Evolutionary conservation across 352 stramenopile species (phyloP).

Genomic region (Pythium phragmitis): DNA sequence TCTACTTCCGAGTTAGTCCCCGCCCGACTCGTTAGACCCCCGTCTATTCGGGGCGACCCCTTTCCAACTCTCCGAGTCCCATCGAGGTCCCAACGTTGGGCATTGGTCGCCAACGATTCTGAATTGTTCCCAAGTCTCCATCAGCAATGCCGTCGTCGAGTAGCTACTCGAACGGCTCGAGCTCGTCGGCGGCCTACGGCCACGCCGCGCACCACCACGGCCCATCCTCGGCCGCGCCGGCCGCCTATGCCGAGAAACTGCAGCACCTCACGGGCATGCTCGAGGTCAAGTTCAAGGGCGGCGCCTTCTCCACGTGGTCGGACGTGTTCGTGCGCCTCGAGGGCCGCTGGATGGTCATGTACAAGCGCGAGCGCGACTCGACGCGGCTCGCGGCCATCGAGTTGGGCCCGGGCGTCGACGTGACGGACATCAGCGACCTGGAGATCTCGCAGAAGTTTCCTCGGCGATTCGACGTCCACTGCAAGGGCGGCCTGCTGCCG

Average conservation of each 20-base stretch:
- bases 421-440: slow-evolving; percentile 59
- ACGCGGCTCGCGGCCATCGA: slow-evolving; percentile 63
- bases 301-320: slow-evolving; percentile 65
- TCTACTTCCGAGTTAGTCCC: not conserved
- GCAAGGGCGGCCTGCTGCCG: slow-evolving; percentile 65
- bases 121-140: not conserved
- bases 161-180: slow-evolving; percentile 11
- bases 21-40: no score
- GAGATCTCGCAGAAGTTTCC: slow-evolving; percentile 73
- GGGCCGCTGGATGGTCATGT: slow-evolving; percentile 69
- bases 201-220: not conserved
- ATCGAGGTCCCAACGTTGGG: not conserved
- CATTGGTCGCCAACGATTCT: not conserved
- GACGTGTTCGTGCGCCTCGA: slow-evolving; percentile 64
- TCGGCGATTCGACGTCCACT: slow-evolving; percentile 69
- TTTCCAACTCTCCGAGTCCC: no score
- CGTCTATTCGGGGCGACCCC: not conserved
- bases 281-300: slow-evolving; percentile 70
- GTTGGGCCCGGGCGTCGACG: slow-evolving; percentile 58
- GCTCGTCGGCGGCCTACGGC: not conserved
- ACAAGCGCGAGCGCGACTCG: slow-evolving; percentile 64
- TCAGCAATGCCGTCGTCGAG: not conserved
- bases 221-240: not conserved
- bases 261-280: slow-evolving; percentile 53
- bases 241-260: slow-evolving; percentile 28